Base-by-base conservation (phyloP, 768 basidiomycete genomes). In the Lepiota brunneoincarnata region DNA sequence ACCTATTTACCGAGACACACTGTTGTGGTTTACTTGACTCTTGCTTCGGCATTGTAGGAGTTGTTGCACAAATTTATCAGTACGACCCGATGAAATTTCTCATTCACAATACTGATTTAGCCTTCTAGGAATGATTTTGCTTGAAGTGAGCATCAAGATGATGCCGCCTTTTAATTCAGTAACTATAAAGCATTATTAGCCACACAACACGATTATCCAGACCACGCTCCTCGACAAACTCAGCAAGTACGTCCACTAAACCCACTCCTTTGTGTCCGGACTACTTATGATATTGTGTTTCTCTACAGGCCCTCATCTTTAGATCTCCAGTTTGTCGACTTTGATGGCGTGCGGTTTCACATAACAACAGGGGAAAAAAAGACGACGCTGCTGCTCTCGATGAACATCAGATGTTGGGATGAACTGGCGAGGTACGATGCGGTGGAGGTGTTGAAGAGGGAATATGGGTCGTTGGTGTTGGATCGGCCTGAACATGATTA, bases 261-360 rank as follows among this genome's bases (percentile, higher is more conserved):
- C 20, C n/a, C n/a, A 17, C 41, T 18, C 12, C 3, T 17, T 23
- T 47, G 26, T 39, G 21, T 51, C 5, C 26, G 12, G 43, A 14
- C 38, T 14, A 40, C 44, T 59, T 66, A 42, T 63, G 56, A 35
- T 58, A 31, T 56, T 17, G 49, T 45, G 26, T 51, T 57, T 21
- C 20, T 49, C 24, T 43, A 26, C 67, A 99, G 95, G 69, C 93
- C 96, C 12, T 84, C 89, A 5, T 85, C 89, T 26, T 77, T 98
- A 56, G 97, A 99, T 74, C 89, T 98, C 52, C 83, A 91, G 54
- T 99, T 99, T 63, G 97, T 98, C 49, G 97, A 99, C 73, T 99
- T 93, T 61, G 97, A 99, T 67, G 89, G 93, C 45, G 94, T 98
- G 50, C 84, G 93, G 40, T 99, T 98, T 73, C 95, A 89, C 69